Evolutionary conservation across 2,329 filamentous ascomycete genomes (phyloP).

Genomic region (Zelopaecilomyces penicillatus): DNA sequence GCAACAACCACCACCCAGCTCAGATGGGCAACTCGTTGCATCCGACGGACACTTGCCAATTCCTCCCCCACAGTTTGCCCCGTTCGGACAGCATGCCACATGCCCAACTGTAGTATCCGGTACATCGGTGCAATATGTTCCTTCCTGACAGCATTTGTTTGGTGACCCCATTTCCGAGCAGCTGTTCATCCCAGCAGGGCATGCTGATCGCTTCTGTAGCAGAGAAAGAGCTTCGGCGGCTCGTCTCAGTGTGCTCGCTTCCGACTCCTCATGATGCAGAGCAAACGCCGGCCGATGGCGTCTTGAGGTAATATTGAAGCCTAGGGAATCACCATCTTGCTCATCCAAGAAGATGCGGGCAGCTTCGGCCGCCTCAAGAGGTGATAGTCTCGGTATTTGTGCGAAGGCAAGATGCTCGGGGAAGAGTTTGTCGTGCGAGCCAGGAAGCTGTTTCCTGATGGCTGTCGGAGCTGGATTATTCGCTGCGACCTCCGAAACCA

Average conservation of each 20-base stretch:
- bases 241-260: slow-evolving; percentile 28
- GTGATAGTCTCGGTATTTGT: slow-evolving; percentile 17
- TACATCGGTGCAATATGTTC: slow-evolving; percentile 58
- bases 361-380: slow-evolving; percentile 22
- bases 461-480: slow-evolving; percentile 43
- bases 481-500: slow-evolving; percentile 31
- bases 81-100: slow-evolving; percentile 67
- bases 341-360: slow-evolving; percentile 20
- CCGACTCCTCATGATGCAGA: slow-evolving; percentile 30
- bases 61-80: slow-evolving; percentile 52
- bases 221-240: slow-evolving; percentile 38
- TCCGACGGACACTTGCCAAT: slow-evolving; percentile 54
- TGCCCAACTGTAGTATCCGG: slow-evolving; percentile 54
- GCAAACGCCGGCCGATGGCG: slow-evolving; percentile 44
- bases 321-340: slow-evolving; percentile 16
- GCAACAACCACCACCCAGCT: slow-evolving; percentile 67
- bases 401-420: slow-evolving; percentile 54
- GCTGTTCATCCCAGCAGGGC: slow-evolving; percentile 56
- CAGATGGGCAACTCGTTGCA: slow-evolving; percentile 56
- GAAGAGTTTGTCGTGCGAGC: slow-evolving; percentile 67
- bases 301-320: slow-evolving; percentile 12
- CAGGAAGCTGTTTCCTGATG: slow-evolving; percentile 62
- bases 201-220: slow-evolving; percentile 53
- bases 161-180: slow-evolving; percentile 58
- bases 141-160: slow-evolving; percentile 64